Conservation (phyloP, 345 rosid species). For the Arabidopsis arenosa region DNA sequence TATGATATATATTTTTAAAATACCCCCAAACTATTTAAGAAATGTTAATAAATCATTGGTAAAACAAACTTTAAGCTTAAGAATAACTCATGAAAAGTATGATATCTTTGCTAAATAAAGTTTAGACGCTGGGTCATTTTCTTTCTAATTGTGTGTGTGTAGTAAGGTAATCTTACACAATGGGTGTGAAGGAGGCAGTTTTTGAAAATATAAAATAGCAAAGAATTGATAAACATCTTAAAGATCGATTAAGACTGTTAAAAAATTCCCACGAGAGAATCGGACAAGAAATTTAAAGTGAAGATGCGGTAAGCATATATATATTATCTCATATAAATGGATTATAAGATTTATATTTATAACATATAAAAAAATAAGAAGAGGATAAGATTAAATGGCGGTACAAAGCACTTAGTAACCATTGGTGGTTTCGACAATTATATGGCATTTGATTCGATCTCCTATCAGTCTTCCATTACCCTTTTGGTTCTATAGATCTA, state of each 20-base stretch:
- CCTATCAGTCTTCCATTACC: slow-evolving; percentile 17
- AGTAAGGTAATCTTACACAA: not conserved
- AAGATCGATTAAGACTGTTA: slow-evolving; percentile 25
- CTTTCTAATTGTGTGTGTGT: not conserved
- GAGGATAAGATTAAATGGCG: slow-evolving; percentile 40
- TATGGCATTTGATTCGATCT: slow-evolving; percentile 43
- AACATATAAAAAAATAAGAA: slow-evolving; percentile 4
- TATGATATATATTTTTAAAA: not conserved
- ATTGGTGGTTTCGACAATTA: slow-evolving; percentile 40
- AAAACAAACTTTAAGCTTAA: not conserved
- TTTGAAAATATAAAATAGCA: not conserved
- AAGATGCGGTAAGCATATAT: slow-evolving; percentile 34
- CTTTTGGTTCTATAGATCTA: slow-evolving; percentile 12
- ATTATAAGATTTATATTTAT: not conserved
- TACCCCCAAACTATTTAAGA: not conserved
- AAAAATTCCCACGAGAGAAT: slow-evolving; percentile 19
- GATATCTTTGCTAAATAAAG: not conserved
- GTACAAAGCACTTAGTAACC: slow-evolving; percentile 38
- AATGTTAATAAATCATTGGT: not conserved
- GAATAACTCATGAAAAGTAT: not conserved
- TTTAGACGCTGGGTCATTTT: not conserved
- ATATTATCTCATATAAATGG: not conserved
- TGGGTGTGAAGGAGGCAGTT: not conserved
- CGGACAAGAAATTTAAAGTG: slow-evolving; percentile 38
- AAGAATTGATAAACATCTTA: slow-evolving; percentile 10